These are phyloP conservation scores for Suillus hirtellus DNA, from an alignment of 768 basidiomycete species.

Conservation along the genomic window DNA sequence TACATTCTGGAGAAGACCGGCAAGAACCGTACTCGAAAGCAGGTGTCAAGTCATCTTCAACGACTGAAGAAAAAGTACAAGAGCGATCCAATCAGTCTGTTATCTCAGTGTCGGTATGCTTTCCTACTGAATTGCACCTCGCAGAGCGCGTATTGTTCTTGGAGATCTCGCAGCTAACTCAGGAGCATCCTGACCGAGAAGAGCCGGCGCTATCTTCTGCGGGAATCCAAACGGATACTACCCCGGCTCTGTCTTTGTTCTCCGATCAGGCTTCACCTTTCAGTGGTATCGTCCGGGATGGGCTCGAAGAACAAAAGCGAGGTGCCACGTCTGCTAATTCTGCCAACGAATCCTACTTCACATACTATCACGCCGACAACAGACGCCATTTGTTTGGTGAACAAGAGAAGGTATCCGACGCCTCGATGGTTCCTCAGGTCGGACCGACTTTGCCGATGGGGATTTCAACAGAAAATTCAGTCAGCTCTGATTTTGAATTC, in stretches of 20 bases:
- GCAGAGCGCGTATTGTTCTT: constrained; percentile 30
- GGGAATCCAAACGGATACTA: constrained; percentile 12
- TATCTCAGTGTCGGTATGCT: neutral
- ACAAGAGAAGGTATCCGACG: constrained; percentile 9
- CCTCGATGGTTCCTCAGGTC: constrained; percentile 13
- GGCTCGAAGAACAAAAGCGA: neutral
- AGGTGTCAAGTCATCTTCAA: constrained; percentile 42
- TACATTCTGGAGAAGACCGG: constrained; percentile 40
- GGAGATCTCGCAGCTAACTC: constrained; percentile 20
- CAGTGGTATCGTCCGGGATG: constrained; percentile 10
- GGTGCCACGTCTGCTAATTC: no score
- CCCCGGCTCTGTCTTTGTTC: constrained; percentile 11
- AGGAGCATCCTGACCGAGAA: constrained; percentile 12
- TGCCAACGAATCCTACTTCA: neutral
- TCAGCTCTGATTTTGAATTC: constrained; percentile 18
- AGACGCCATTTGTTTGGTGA: constrained; percentile 10
- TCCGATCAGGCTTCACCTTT: constrained; percentile 5
- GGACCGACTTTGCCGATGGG: constrained; percentile 7
- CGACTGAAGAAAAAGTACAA: constrained; percentile 36
- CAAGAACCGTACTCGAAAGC: constrained; percentile 39
- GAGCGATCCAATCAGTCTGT: constrained; percentile 35
- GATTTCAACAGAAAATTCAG: constrained; percentile 16
- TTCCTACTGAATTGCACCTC: neutral
- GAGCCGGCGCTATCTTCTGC: constrained; percentile 5
- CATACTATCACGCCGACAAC: neutral